Base-by-base conservation (phyloP, 768 basidiomycete species). In the Lactarius sp. region DNA sequence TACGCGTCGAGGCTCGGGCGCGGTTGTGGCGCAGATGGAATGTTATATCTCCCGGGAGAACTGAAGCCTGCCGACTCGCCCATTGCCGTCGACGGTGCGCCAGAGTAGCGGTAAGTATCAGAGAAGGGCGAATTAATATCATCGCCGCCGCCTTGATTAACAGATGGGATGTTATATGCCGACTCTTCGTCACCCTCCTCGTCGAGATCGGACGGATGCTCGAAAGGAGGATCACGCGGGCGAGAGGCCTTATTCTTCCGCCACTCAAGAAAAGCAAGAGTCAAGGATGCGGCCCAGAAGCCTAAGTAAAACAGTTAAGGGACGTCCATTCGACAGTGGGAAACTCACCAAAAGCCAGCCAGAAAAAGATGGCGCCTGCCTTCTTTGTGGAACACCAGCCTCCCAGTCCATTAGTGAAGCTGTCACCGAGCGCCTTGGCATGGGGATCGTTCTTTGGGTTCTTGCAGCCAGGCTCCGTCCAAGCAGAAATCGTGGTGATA, bases 371-470 rank as follows among this genome's bases (percentile, higher is more conserved):
- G 5, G 85, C 85, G 0, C 83, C 91, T 2, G 94, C 94, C 70
- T 92, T 94, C 77, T 97, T 98, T 7, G 94, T 95, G 66, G 79
- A 85, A 75, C 94, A 98, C 90, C 92, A 97, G 0, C 89, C 85
- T 4, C 81, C 75, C 2, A 98, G 78, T 20, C 78, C 91, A 4
- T 79, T 78, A 66, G 81, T 81, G 73, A 88, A 98, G 62, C 79
- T 82, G 36, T 81, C 77, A 20, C 89, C 87, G 13, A 84, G 79
- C 37, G 74, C 72, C 55, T 79, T 78, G 0, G 85, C 87, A 72
- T 93, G 81, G 4, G 94, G 95, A 69, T 97, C 94, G 4, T 90
- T 84, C 56, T 78, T 77, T 1, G 92, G 73, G 66, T 96, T 79
- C 74, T 96, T 96, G 78, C 94, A 98, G 0, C 94, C 94, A 1